phyloP scores from a whole-genome alignment of 2,329 filamentous ascomycete species.

The Lasiodiplodia sp. region DNA sequence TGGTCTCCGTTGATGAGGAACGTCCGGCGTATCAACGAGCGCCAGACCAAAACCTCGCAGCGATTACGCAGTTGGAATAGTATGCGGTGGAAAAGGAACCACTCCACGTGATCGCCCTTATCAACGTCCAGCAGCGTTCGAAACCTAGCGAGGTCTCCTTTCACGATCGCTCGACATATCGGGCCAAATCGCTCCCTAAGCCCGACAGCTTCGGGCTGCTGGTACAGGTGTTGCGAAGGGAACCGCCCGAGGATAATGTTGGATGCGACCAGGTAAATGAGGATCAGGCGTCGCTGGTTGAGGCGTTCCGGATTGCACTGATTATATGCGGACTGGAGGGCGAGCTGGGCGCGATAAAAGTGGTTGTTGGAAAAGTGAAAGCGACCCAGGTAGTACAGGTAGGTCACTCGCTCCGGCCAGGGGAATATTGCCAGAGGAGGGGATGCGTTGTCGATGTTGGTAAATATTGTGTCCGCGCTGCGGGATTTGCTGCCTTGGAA shows the following conservation, averaged over 20 bases:
- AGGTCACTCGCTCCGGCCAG: constrained; percentile 86
- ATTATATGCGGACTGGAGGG: constrained; percentile 79
- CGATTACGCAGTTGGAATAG: constrained; percentile 78
- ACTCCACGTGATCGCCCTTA: constrained; percentile 49
- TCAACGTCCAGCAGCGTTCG: constrained; percentile 65
- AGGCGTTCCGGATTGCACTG: constrained; percentile 66
- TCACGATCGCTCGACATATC: constrained; percentile 74
- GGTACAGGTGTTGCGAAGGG: constrained; percentile 71
- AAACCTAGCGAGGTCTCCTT: constrained; percentile 78
- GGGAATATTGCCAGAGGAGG: constrained; percentile 84
- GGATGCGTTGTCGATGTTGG: constrained; percentile 83
- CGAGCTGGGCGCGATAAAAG: constrained; percentile 77
- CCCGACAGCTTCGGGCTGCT: constrained; percentile 72
- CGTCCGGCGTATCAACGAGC: constrained; percentile 77
- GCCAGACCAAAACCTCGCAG: constrained; percentile 83
- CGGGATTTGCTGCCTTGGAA: constrained; percentile 87
- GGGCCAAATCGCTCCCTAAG: constrained; percentile 74
- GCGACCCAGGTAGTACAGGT: constrained; percentile 91
- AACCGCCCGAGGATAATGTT: constrained; percentile 88
- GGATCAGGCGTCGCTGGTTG: constrained; percentile 78
- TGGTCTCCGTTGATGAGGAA: constrained; percentile 82
- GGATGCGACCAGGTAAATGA: constrained; percentile 81
- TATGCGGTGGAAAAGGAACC: constrained; percentile 78
- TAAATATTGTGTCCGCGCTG: constrained; percentile 86
- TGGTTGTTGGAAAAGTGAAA: constrained; percentile 88